phyloP scores from a whole-genome alignment of 2,329 filamentous ascomycete genomes.

The Aspergillus candidus region DNA sequence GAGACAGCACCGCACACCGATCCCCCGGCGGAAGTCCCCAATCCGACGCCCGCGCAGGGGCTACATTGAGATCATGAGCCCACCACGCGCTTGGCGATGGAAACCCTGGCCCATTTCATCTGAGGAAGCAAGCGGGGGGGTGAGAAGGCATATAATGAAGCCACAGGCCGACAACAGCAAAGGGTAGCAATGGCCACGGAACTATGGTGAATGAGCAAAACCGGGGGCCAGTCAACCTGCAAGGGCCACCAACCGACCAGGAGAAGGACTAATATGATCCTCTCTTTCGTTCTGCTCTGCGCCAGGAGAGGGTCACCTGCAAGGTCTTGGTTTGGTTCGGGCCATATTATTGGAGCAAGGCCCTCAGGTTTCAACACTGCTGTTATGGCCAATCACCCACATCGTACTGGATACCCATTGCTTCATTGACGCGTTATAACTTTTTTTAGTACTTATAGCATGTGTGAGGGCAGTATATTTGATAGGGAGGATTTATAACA shows the following conservation, averaged over 20 bases:
- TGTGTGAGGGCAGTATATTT: too few species aligned
- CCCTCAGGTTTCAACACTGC: too few species aligned
- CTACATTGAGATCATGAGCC: not conserved
- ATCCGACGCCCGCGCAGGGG: not conserved
- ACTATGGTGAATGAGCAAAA: not conserved
- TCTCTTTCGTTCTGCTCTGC: too few species aligned
- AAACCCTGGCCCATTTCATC: too few species aligned
- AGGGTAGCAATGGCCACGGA: not conserved
- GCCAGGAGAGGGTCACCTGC: too few species aligned
- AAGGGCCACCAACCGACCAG: conserved; percentile 9
- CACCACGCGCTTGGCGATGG: too few species aligned
- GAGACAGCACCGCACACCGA: conserved; percentile 2
- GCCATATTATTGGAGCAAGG: too few species aligned
- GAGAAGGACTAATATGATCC: too few species aligned
- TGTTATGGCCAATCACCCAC: too few species aligned
- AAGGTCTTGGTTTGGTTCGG: too few species aligned
- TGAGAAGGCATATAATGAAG: not conserved
- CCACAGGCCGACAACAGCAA: not conserved
- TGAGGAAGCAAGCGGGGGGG: not conserved
- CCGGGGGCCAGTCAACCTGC: conserved; percentile 16
- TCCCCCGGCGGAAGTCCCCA: not conserved
- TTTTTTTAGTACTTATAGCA: too few species aligned
- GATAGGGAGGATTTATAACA: too few species aligned
- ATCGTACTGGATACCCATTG: not conserved
- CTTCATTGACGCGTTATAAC: not conserved